phyloP scores from a whole-genome alignment of 1,139 yeast genomes.

The Casaregolazyma suthepensis region DNA sequence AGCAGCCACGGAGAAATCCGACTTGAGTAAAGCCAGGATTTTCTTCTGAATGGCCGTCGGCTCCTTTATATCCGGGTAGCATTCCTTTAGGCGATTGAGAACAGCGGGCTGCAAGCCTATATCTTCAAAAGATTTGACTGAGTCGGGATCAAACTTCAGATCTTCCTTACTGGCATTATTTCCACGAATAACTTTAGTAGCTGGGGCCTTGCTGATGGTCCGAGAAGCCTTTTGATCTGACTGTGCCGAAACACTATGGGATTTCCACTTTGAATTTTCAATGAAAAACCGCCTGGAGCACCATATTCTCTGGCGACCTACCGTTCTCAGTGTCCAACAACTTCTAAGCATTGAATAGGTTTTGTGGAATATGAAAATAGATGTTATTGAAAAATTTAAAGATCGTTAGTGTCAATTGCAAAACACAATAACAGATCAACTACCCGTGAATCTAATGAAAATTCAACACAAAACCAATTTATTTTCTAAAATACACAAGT shows the following conservation, averaged over 20 bases:
- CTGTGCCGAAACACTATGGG: not conserved
- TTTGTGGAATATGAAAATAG: not conserved
- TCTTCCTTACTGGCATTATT: not conserved
- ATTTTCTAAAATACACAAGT: not conserved
- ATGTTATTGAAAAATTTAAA: not conserved
- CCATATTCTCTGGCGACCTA: not conserved
- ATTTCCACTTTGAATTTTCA: not conserved
- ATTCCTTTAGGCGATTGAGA: constrained; percentile 10
- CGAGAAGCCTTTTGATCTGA: not conserved
- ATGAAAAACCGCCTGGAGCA: not conserved
- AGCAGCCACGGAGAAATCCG: constrained; percentile 28
- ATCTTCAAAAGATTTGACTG: constrained; percentile 19
- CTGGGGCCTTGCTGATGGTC: not conserved
- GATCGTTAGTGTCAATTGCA: not conserved
- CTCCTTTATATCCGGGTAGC: constrained; percentile 13
- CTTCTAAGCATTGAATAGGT: not conserved
- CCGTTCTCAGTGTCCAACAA: not conserved
- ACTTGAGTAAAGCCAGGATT: constrained; percentile 27
- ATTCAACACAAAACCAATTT: not conserved
- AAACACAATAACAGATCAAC: not conserved
- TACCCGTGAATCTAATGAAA: not conserved
- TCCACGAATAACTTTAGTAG: not conserved
- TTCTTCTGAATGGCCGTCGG: constrained; percentile 30
- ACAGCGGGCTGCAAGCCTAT: constrained; percentile 16
- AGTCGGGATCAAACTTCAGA: constrained; percentile 22